Conservation (phyloP, 1,284 basidiomycete species). For the Ganoderma boninense region DNA sequence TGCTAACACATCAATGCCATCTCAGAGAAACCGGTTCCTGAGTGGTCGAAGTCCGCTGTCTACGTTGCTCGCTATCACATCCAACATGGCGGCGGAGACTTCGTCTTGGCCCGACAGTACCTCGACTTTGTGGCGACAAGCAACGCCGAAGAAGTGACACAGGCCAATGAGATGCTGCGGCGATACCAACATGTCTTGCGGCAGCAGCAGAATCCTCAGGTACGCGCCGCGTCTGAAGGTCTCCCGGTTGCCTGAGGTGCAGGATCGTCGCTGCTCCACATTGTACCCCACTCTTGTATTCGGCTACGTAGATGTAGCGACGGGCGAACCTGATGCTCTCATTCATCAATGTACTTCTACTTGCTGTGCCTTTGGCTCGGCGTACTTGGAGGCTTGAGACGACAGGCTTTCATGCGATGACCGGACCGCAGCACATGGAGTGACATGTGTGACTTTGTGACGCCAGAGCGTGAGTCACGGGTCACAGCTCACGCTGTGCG, state of each 20-base stretch:
- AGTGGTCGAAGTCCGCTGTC: constrained; percentile 83
- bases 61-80: constrained; percentile 84
- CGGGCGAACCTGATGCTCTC: neutral
- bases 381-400: neutral
- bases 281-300: constrained; percentile 12
- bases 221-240: constrained; percentile 17
- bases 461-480: constrained; percentile 4
- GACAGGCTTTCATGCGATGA: neutral
- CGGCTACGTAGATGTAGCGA: constrained; percentile 1
- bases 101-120: constrained; percentile 69
- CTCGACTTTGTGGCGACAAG: constrained; percentile 77
- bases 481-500: constrained; percentile 44
- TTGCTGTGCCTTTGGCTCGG: neutral
- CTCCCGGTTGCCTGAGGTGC: constrained; percentile 7
- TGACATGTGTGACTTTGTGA: constrained; percentile 7
- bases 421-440: neutral
- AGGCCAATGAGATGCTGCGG: constrained; percentile 61
- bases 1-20: neutral
- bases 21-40: constrained; percentile 70
- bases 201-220: constrained; percentile 24
- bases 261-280: constrained; percentile 3
- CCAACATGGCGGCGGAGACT: constrained; percentile 64
- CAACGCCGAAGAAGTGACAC: constrained; percentile 77
- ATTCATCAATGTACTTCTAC: neutral
- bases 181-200: constrained; percentile 24